Conservation (phyloP, 2,329 filamentous ascomycete species). For the Aschersonia sp. region DNA sequence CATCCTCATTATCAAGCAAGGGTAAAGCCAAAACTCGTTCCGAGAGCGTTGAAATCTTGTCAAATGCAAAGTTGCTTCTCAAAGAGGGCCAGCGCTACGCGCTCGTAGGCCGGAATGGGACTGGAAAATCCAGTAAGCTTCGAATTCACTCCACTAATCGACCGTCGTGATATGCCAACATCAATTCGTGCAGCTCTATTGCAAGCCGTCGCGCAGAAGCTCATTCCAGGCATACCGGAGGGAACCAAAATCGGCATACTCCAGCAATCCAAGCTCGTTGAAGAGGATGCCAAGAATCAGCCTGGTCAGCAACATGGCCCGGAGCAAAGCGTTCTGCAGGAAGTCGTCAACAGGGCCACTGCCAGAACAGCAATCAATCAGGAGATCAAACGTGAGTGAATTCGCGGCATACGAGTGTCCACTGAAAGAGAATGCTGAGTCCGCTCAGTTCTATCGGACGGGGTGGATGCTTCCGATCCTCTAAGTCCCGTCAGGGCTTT, state of each 20-base stretch:
- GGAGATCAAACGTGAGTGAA: slow-evolving; percentile 41
- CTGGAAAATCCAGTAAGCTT: slow-evolving; percentile 58
- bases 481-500: slow-evolving; percentile 45
- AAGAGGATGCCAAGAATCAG: slow-evolving; percentile 15
- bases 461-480: slow-evolving; percentile 41
- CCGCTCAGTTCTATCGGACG: slow-evolving; percentile 37
- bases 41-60: slow-evolving; percentile 51
- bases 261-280: slow-evolving; percentile 42
- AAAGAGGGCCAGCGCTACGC: slow-evolving; percentile 66
- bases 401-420: too few relatives aligned
- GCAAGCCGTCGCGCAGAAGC: slow-evolving; percentile 60
- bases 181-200: slow-evolving; percentile 39
- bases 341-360: slow-evolving; percentile 49
- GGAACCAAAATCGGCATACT: slow-evolving; percentile 51
- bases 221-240: slow-evolving; percentile 63
- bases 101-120: slow-evolving; percentile 66
- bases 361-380: slow-evolving; percentile 40
- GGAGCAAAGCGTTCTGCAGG: slow-evolving; percentile 40
- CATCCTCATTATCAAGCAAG: slow-evolving; percentile 26
- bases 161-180: too few relatives aligned
- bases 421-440: not conserved
- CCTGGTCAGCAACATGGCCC: not conserved
- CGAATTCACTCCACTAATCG: not conserved
- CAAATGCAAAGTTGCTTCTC: slow-evolving; percentile 53
- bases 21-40: slow-evolving; percentile 29